phyloP scores from a whole-genome alignment of 148 eudicot genomes.

The Gaultheria prostrata region DNA sequence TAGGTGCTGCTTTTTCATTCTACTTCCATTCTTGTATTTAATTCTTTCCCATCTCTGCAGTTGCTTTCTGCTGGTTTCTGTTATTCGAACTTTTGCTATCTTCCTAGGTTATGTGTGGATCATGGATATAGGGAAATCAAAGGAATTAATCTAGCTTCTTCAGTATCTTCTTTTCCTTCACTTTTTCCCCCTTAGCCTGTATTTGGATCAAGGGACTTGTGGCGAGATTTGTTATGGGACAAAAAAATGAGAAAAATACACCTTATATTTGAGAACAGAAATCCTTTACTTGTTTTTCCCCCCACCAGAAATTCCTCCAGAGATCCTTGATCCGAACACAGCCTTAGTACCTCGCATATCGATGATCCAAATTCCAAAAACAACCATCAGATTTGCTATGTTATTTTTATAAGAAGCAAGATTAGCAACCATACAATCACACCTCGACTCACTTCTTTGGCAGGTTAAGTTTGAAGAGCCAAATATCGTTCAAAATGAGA shows the following conservation, averaged over 20 bases:
- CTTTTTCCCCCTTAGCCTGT: neutral
- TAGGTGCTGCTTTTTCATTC: neutral
- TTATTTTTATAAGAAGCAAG: neutral
- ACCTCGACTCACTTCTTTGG: neutral
- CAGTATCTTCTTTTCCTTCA: neutral
- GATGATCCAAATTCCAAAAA: neutral
- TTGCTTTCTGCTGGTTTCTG: neutral
- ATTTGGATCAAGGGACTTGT: neutral
- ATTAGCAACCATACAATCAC: neutral
- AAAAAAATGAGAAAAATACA: neutral
- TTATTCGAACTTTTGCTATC: neutral
- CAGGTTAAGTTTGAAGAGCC: constrained; percentile 10
- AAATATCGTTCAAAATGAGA: neutral
- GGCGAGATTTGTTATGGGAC: neutral
- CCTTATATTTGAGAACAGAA: neutral
- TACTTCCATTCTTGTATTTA: neutral
- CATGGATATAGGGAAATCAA: neutral
- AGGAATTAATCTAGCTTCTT: neutral
- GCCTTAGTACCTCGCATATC: neutral
- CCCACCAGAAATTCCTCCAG: neutral
- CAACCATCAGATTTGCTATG: neutral
- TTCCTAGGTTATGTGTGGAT: neutral
- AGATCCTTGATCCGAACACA: neutral
- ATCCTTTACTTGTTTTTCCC: neutral
- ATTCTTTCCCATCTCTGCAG: neutral